phyloP scores from a whole-genome alignment of 352 stramenopile species.

The Pythium utonaiense region DNA sequence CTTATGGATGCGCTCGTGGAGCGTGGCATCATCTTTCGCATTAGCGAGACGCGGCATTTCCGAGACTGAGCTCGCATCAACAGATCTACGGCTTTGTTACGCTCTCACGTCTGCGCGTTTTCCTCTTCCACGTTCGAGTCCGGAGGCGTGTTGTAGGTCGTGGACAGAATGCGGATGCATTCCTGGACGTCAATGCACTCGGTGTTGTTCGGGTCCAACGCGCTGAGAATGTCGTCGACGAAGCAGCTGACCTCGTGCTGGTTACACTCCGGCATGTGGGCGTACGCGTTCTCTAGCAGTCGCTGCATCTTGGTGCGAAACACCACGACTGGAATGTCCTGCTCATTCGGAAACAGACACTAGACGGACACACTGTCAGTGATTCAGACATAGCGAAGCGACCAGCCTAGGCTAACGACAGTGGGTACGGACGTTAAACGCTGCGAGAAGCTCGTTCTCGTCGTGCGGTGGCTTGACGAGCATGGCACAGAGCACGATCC shows the following conservation, averaged over 20 bases:
- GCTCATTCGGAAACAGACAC: slow-evolving; percentile 58
- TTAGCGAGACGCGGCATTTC: slow-evolving; percentile 70
- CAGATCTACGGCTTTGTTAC: not conserved
- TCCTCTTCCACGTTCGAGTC: slow-evolving; percentile 4
- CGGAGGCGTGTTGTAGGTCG: slow-evolving; percentile 36
- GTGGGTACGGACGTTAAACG: slow-evolving; percentile 43
- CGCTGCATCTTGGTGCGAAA: slow-evolving; percentile 73
- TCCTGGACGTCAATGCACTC: slow-evolving; percentile 71
- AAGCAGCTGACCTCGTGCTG: slow-evolving; percentile 68
- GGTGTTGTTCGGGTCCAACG: slow-evolving; percentile 63
- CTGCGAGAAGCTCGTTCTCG: slow-evolving; percentile 42
- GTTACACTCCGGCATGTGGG: slow-evolving; percentile 60
- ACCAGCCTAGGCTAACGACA: not conserved
- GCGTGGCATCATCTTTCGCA: slow-evolving; percentile 43
- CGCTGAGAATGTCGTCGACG: slow-evolving; percentile 64
- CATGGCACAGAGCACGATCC: slow-evolving; percentile 61
- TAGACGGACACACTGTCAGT: slow-evolving; percentile 12
- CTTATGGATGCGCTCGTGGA: slow-evolving; percentile 47
- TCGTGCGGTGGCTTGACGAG: slow-evolving; percentile 52
- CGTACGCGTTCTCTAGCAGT: slow-evolving; percentile 59
- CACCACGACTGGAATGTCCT: slow-evolving; percentile 54
- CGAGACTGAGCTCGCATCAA: slow-evolving; percentile 29
- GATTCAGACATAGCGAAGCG: too few species aligned
- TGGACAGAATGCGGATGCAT: slow-evolving; percentile 57
- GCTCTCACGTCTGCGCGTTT: not conserved